Percentiles rank a stretch among this genome's conserved stretches.
These are phyloP conservation scores for Coniosporium tulheliwenetii DNA, from an alignment of 2,329 filamentous ascomycete species.

Conservation along the genomic window DNA sequence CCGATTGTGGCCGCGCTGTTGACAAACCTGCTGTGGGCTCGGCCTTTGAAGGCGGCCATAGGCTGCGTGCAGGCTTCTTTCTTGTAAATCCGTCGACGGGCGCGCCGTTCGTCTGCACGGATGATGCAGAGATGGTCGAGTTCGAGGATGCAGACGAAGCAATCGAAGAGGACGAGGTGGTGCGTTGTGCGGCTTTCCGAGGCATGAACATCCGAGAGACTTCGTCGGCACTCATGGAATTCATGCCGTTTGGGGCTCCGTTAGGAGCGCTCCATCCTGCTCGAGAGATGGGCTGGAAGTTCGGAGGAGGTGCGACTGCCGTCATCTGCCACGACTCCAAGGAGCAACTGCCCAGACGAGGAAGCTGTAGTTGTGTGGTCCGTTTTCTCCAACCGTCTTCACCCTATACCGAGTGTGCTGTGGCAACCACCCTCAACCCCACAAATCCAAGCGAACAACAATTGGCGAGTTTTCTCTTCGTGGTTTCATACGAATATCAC, in stretches of 20 bases:
- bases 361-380: too few species aligned
- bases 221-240: constrained; percentile 70
- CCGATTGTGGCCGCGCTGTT: constrained; percentile 44
- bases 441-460: too few species aligned
- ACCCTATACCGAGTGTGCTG: too few species aligned
- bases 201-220: constrained; percentile 78
- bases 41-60: constrained; percentile 51
- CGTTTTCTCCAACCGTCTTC: too few species aligned
- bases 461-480: too few species aligned
- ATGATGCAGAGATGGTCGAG: constrained; percentile 48
- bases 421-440: too few species aligned
- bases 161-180: constrained; percentile 81
- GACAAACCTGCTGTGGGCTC: constrained; percentile 49
- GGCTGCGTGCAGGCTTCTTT: constrained; percentile 36
- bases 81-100: constrained; percentile 24
- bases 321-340: constrained; percentile 33
- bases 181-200: constrained; percentile 72
- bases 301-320: constrained; percentile 49
- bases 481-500: not conserved
- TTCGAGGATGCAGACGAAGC: constrained; percentile 45
- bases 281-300: constrained; percentile 44
- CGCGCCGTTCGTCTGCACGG: constrained; percentile 47
- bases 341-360: constrained; percentile 6
- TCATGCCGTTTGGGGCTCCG: constrained; percentile 42
- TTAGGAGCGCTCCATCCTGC: constrained; percentile 46